A percentile compares a stretch with the other conserved stretches of the same genome.
phyloP scores from a whole-genome alignment of 1,139 yeast genomes.

The Saccharomyces pastorianus region DNA sequence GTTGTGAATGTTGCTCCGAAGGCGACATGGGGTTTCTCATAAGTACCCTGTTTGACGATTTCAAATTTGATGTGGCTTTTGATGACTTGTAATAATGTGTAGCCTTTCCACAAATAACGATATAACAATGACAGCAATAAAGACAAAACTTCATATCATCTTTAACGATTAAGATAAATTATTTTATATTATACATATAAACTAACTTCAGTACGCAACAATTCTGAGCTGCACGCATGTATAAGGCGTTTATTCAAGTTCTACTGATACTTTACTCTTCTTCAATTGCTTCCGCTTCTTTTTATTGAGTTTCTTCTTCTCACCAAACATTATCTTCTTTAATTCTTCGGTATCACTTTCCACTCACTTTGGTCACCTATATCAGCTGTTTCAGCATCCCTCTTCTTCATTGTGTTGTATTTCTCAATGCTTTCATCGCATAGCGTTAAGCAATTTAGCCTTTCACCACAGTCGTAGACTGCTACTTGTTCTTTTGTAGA shows the following conservation, averaged over 20 bases:
- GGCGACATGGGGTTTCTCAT: conserved; percentile 17
- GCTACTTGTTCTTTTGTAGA: conserved; percentile 68
- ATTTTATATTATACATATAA: background rate
- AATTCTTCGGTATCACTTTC: conserved; percentile 38
- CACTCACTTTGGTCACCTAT: conserved; percentile 36
- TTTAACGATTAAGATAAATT: background rate
- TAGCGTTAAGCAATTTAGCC: conserved; percentile 77
- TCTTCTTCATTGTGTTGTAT: conserved; percentile 60
- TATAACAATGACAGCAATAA: background rate
- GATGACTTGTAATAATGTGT: background rate
- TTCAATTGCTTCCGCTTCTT: conserved; percentile 41
- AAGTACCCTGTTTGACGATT: background rate
- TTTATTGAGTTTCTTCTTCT: conserved; percentile 33
- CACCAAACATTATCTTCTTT: conserved; percentile 36
- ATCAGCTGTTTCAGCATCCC: conserved; percentile 56
- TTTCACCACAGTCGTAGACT: conserved; percentile 85
- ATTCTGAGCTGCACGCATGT: background rate
- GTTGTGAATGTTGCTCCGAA: conserved; percentile 37
- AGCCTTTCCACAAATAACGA: background rate
- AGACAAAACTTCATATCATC: background rate
- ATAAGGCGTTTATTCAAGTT: conserved; percentile 38
- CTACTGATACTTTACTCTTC: conserved; percentile 41
- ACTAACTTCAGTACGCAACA: background rate
- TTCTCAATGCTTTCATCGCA: conserved; percentile 77
- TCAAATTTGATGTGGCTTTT: background rate